Conservation (phyloP, 108 stramenopile genomes). For the Cylindrotheca fusiformis region DNA sequence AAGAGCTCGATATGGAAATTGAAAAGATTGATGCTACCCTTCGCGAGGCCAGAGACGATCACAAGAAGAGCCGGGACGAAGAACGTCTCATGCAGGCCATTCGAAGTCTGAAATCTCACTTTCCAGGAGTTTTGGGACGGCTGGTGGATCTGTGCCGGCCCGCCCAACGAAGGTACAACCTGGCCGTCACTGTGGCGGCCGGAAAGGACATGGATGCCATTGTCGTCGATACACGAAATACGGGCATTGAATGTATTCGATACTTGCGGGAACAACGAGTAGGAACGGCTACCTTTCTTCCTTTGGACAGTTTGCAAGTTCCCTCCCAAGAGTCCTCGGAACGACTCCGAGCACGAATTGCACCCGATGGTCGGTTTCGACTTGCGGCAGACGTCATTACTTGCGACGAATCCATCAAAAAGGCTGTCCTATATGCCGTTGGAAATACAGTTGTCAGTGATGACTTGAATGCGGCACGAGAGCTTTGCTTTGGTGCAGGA, state of each 20-base stretch:
- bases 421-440: constrained; percentile 92
- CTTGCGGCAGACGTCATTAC: constrained; percentile 89
- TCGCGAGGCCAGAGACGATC: constrained; percentile 82
- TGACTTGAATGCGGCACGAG: constrained; percentile 87
- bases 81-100: constrained; percentile 75
- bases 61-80: constrained; percentile 84
- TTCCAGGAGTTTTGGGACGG: constrained; percentile 92
- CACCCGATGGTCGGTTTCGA: constrained; percentile 71
- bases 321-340: constrained; percentile 76
- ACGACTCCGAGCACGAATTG: constrained; percentile 83
- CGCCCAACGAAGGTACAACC: constrained; percentile 83
- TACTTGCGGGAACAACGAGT: constrained; percentile 94
- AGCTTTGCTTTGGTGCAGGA: constrained; percentile 81
- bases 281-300: constrained; percentile 94
- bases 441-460: constrained; percentile 95
- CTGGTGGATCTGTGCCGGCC: constrained; percentile 96
- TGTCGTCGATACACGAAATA: constrained; percentile 92
- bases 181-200: constrained; percentile 95
- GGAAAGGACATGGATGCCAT: constrained; percentile 97
- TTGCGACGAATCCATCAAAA: constrained; percentile 73
- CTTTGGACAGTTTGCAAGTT: constrained; percentile 86
- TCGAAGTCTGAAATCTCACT: constrained; percentile 76
- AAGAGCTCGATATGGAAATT: constrained; percentile 82
- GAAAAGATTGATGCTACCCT: constrained; percentile 74
- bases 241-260: constrained; percentile 90